phyloP scores from a whole-genome alignment of 2,329 filamentous ascomycete genomes.

The Diaporthe nobilis region DNA sequence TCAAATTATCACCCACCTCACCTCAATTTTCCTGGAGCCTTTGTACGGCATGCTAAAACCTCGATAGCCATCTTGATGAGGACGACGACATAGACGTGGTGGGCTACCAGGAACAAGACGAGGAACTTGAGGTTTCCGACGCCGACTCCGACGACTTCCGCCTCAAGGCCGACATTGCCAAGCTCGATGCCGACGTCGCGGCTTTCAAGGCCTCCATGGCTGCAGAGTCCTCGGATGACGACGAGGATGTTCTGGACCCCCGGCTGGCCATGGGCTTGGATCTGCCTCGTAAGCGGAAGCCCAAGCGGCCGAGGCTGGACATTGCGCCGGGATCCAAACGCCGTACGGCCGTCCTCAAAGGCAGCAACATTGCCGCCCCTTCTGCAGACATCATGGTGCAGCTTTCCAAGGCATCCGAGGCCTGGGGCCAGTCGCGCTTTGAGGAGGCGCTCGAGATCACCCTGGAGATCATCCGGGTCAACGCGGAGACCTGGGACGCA shows the following conservation, averaged over 20 bases:
- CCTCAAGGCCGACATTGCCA: slow-evolving; percentile 55
- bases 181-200: slow-evolving; percentile 54
- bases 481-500: slow-evolving; percentile 76
- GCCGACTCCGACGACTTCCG: slow-evolving; percentile 59
- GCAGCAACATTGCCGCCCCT: slow-evolving; percentile 74
- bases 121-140: slow-evolving; percentile 50
- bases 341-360: slow-evolving; percentile 55
- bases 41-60: background rate
- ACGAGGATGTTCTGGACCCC: slow-evolving; percentile 34
- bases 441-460: slow-evolving; percentile 68
- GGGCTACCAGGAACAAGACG: slow-evolving; percentile 40
- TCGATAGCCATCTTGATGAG: slow-evolving; percentile 38
- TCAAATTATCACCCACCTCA: background rate
- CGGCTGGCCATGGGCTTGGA: slow-evolving; percentile 36
- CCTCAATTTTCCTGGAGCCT: background rate
- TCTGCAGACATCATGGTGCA: slow-evolving; percentile 79
- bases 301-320: slow-evolving; percentile 34
- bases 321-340: slow-evolving; percentile 46
- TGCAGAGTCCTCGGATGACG: slow-evolving; percentile 41
- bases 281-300: slow-evolving; percentile 40
- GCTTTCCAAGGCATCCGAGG: slow-evolving; percentile 76
- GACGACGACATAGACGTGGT: slow-evolving; percentile 44
- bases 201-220: slow-evolving; percentile 50
- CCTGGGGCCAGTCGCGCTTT: slow-evolving; percentile 72
- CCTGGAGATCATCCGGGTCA: slow-evolving; percentile 76